phyloP scores from a whole-genome alignment of 331 rosid species.

The Quercus lobata region DNA sequence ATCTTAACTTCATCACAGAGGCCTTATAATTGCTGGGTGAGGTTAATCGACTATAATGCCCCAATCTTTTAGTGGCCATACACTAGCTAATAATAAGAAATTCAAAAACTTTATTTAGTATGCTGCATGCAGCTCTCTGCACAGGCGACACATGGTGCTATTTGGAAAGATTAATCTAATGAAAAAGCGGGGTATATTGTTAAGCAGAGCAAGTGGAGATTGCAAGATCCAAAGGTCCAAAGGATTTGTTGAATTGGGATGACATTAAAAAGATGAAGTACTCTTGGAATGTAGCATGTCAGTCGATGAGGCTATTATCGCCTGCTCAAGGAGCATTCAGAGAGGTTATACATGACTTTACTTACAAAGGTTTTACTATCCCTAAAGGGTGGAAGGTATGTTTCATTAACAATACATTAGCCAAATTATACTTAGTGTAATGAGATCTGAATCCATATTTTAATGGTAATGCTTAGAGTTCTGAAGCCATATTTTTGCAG shows the following conservation, averaged over 20 bases:
- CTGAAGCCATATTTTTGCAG: conserved; percentile 2
- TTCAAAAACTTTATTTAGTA: too few species aligned
- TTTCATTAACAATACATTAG: background rate
- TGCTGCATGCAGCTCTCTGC: too few species aligned
- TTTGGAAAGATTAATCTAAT: too few species aligned
- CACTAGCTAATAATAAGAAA: too few species aligned
- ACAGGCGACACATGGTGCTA: too few species aligned
- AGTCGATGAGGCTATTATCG: conserved; percentile 46
- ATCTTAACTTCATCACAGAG: too few species aligned
- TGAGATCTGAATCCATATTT: background rate
- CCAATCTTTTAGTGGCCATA: too few species aligned
- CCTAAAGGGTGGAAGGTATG: conserved; percentile 59
- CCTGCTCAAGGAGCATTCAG: conserved; percentile 43
- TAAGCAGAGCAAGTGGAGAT: conserved; percentile 40
- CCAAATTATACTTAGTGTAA: background rate
- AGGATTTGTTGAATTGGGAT: conserved; percentile 31
- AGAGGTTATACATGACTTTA: conserved; percentile 32
- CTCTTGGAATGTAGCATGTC: conserved; percentile 53
- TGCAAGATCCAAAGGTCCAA: conserved; percentile 14
- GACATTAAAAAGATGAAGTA: conserved; percentile 47
- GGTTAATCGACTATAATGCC: too few species aligned
- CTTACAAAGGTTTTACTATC: conserved; percentile 32
- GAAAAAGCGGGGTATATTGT: background rate
- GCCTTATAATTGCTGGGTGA: too few species aligned
- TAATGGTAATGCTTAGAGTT: background rate